These are phyloP conservation scores for Oryza meyeriana DNA, from an alignment of 176 grass and related monocot species.

Conservation along the genomic window DNA sequence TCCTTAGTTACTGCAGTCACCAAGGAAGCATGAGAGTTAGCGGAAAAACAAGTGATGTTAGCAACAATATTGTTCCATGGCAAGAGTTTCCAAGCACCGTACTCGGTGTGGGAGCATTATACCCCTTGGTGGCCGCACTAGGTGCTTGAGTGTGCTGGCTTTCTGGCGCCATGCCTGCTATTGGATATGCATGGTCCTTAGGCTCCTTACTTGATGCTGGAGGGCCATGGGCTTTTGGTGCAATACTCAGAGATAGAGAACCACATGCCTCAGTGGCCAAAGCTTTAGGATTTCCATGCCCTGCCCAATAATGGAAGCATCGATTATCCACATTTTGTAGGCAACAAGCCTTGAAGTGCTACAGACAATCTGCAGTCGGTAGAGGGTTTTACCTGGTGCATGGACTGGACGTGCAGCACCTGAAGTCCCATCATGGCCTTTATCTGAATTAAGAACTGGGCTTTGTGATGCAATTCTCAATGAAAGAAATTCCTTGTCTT, in stretches of 20 bases:
- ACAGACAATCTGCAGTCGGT: neutral
- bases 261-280: neutral
- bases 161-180: neutral
- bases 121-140: neutral
- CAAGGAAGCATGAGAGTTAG: neutral
- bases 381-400: slow-evolving; percentile 14
- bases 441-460: slow-evolving; percentile 1
- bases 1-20: slow-evolving; percentile 7
- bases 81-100: neutral
- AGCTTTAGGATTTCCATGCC: neutral
- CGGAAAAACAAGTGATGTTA: neutral
- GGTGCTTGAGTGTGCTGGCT: neutral
- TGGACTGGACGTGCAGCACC: neutral
- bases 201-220: slow-evolving; percentile 14
- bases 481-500: slow-evolving; percentile 36
- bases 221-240: slow-evolving; percentile 17
- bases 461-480: slow-evolving; percentile 31
- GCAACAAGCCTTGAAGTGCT: neutral
- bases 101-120: slow-evolving; percentile 17
- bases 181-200: slow-evolving; percentile 3
- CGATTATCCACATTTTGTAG: neutral
- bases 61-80: neutral
- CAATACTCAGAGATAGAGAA: slow-evolving; percentile 22
- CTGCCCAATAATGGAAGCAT: slow-evolving; percentile 3
- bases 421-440: neutral